A percentile compares a stretch with the other conserved stretches of the same genome.
phyloP scores from a whole-genome alignment of 202 grass and related monocot genomes.

The Schoenoplectus triqueter region DNA sequence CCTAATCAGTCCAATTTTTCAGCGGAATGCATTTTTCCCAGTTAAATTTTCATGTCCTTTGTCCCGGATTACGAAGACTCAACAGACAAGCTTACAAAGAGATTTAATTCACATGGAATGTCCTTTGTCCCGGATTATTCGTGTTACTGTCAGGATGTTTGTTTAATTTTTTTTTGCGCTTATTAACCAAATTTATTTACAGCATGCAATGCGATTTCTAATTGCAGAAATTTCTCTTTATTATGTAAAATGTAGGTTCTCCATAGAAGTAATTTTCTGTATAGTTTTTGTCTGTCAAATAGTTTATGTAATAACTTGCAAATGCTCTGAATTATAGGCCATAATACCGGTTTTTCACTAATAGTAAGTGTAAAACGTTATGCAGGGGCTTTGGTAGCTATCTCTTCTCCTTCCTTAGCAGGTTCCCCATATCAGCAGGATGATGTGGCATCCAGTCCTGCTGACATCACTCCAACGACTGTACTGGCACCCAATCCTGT shows the following conservation, averaged over 20 bases:
- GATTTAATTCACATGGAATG: neutral
- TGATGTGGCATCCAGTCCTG: conserved; percentile 51
- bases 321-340: neutral
- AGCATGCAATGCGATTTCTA: neutral
- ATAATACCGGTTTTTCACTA: conserved; percentile 8
- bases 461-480: conserved; percentile 37
- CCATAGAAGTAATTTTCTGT: neutral
- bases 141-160: neutral
- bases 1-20: neutral
- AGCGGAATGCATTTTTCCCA: neutral
- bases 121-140: neutral
- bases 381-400: conserved; percentile 56
- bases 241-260: conserved; percentile 15
- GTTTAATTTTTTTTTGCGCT: conserved; percentile 7
- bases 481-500: conserved; percentile 44
- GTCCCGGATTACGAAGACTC: neutral
- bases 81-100: neutral
- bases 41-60: neutral
- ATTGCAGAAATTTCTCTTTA: conserved; percentile 1
- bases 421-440: conserved; percentile 50
- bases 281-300: neutral
- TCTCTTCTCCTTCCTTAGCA: conserved; percentile 41
- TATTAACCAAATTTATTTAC: conserved; percentile 10
- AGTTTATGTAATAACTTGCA: neutral
- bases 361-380: neutral